Conservation (phyloP, 163 green algal species). For the Coccomyxa subellipsoidea region DNA sequence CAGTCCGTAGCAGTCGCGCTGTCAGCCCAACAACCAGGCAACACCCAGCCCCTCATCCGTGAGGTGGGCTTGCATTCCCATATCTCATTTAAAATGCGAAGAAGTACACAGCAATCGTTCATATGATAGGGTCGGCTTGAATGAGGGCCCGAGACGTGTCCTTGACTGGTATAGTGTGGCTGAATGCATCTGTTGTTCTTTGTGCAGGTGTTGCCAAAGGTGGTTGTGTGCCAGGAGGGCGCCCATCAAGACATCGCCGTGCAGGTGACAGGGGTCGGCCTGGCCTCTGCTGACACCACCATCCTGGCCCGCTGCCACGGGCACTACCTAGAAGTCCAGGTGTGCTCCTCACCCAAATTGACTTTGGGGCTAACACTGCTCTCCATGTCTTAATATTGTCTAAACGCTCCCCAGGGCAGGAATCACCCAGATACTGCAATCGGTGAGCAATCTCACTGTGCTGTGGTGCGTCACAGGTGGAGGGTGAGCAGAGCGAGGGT, state of each 20-base stretch:
- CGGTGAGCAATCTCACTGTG: background rate
- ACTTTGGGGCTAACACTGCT: too few species aligned
- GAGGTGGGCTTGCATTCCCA: background rate
- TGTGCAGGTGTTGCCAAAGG: background rate
- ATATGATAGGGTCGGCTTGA: too few species aligned
- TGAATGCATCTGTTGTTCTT: background rate
- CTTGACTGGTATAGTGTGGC: too few species aligned
- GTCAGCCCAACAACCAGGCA: background rate
- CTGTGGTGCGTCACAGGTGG: background rate
- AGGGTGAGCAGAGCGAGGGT: background rate
- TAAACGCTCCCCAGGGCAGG: too few species aligned
- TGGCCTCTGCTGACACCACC: background rate
- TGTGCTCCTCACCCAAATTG: background rate
- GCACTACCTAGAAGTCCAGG: conserved; percentile 16
- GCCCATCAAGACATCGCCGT: background rate
- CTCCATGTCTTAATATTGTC: too few species aligned
- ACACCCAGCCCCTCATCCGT: background rate
- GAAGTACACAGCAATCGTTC: too few species aligned
- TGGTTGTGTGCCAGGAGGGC: conserved; percentile 1
- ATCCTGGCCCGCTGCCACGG: conserved; percentile 23
- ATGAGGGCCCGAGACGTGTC: too few species aligned
- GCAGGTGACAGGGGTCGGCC: background rate
- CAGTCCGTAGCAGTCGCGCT: background rate
- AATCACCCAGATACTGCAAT: too few species aligned
- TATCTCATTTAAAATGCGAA: too few species aligned